These are phyloP conservation scores for Plasmopara muralis DNA, from an alignment of 352 stramenopile genomes.

Conservation along the genomic window DNA sequence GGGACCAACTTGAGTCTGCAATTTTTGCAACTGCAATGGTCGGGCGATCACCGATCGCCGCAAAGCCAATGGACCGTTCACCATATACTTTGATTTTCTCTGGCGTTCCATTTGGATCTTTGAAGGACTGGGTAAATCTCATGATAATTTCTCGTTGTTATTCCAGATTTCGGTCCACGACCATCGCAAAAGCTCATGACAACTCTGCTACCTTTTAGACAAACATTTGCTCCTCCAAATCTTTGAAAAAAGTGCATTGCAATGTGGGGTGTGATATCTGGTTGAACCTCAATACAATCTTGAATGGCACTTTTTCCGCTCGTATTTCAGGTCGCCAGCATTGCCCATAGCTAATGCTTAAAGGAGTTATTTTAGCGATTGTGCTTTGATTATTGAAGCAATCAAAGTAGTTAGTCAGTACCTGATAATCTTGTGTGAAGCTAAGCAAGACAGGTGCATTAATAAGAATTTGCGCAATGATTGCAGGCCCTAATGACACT, in stretches of 20 bases:
- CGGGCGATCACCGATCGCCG: slow-evolving; percentile 14
- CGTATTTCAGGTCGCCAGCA: too few relatives aligned
- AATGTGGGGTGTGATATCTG: slow-evolving; percentile 3
- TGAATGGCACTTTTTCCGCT: slow-evolving; percentile 15
- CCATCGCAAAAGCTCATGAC: slow-evolving; percentile 11
- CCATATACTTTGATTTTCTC: slow-evolving; percentile 15
- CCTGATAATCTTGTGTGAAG: slow-evolving; percentile 38
- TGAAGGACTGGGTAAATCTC: slow-evolving; percentile 12
- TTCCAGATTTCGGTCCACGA: slow-evolving; percentile 23
- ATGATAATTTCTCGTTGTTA: slow-evolving; percentile 20
- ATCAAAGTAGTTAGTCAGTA: too few relatives aligned
- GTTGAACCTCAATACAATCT: slow-evolving; percentile 18
- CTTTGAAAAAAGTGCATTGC: slow-evolving; percentile 8
- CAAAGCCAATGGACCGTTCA: slow-evolving; percentile 24
- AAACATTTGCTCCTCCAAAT: slow-evolving; percentile 31
- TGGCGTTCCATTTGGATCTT: slow-evolving; percentile 6
- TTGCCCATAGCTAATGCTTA: slow-evolving; percentile 16
- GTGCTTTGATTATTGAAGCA: too few relatives aligned
- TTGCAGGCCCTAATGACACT: slow-evolving; percentile 36
- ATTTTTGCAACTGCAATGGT: slow-evolving; percentile 21
- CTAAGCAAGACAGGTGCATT: slow-evolving; percentile 23
- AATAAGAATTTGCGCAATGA: slow-evolving; percentile 34
- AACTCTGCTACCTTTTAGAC: slow-evolving; percentile 26
- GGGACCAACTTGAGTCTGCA: slow-evolving; percentile 23
- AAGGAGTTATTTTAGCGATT: slow-evolving; percentile 11